Percentiles rank a stretch among this genome's conserved stretches.
Conservation (phyloP, 2,329 filamentous ascomycete genomes). For the Fusarium goolgardi region DNA sequence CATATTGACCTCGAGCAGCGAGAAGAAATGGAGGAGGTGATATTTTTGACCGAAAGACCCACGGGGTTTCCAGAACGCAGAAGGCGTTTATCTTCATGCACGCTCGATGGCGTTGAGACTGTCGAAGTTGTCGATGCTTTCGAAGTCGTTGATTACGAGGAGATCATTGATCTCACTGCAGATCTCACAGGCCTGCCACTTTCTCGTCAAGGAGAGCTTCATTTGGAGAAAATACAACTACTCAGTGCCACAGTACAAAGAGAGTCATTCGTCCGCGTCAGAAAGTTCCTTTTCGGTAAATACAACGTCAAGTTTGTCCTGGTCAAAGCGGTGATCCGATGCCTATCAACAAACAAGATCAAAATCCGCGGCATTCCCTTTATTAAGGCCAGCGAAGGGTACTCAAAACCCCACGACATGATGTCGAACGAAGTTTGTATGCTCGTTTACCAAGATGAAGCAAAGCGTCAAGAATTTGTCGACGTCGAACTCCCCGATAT, state of each 20-base stretch:
- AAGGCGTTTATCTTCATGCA: conserved; percentile 40
- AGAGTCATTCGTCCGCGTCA: conserved; percentile 49
- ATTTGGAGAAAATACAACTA: conserved; percentile 34
- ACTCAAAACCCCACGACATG: conserved; percentile 49
- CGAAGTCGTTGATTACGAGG: conserved; percentile 9
- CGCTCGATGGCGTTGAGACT: conserved; percentile 33
- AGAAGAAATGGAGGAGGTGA: conserved; percentile 24
- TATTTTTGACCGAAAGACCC: conserved; percentile 33
- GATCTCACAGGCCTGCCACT: conserved; percentile 31
- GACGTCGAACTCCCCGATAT: conserved; percentile 58
- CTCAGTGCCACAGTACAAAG: conserved; percentile 28
- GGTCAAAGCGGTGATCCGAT: conserved; percentile 57
- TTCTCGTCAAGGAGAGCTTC: conserved; percentile 41
- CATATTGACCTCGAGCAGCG: conserved; percentile 12
- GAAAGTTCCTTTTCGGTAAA: conserved; percentile 33
- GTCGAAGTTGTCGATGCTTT: background rate
- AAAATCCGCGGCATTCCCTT: conserved; percentile 56
- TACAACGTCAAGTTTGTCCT: conserved; percentile 53
- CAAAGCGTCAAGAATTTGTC: conserved; percentile 49
- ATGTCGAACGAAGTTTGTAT: conserved; percentile 59
- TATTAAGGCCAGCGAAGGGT: conserved; percentile 50
- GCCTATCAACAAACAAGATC: conserved; percentile 30
- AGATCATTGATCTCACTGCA: conserved; percentile 53
- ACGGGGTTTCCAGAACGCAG: background rate
- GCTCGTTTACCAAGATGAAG: conserved; percentile 50